Percentiles rank a stretch among this genome's conserved stretches.
Conservation (phyloP, 305 asterid species). For the Caryopteris hybrid region DNA sequence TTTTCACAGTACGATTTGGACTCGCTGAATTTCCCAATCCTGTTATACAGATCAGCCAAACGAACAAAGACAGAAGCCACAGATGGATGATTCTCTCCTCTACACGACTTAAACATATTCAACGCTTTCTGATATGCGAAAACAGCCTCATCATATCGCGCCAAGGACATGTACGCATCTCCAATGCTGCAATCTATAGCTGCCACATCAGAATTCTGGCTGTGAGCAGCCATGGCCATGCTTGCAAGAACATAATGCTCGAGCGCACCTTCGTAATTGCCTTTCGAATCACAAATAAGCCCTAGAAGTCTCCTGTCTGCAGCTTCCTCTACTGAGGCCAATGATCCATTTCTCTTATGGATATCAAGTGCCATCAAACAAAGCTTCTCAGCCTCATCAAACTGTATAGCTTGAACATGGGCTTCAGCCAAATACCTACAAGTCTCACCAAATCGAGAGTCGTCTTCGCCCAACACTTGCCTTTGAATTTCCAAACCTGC, state of each 20-base stretch:
- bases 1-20: constrained; percentile 74
- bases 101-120: constrained; percentile 48
- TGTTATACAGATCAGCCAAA: constrained; percentile 78
- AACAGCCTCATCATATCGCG: constrained; percentile 78
- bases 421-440: constrained; percentile 96
- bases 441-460: constrained; percentile 75
- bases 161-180: constrained; percentile 68
- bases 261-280: constrained; percentile 78
- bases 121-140: constrained; percentile 78
- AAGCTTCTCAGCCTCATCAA: constrained; percentile 81
- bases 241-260: constrained; percentile 94
- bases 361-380: constrained; percentile 71
- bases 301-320: constrained; percentile 89
- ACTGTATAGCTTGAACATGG: constrained; percentile 85
- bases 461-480: constrained; percentile 75
- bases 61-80: constrained; percentile 80
- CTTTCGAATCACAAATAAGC: constrained; percentile 76
- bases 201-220: constrained; percentile 70
- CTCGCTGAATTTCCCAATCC: constrained; percentile 73
- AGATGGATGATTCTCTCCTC: constrained; percentile 72
- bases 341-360: constrained; percentile 42
- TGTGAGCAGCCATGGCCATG: constrained; percentile 74
- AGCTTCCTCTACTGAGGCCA: constrained; percentile 72
- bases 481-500: constrained; percentile 89
- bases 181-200: constrained; percentile 84